A percentile compares a stretch with the other conserved stretches of the same genome.
Conservation (phyloP, 257 asterid genomes). For the Knoxia roxburghii region DNA sequence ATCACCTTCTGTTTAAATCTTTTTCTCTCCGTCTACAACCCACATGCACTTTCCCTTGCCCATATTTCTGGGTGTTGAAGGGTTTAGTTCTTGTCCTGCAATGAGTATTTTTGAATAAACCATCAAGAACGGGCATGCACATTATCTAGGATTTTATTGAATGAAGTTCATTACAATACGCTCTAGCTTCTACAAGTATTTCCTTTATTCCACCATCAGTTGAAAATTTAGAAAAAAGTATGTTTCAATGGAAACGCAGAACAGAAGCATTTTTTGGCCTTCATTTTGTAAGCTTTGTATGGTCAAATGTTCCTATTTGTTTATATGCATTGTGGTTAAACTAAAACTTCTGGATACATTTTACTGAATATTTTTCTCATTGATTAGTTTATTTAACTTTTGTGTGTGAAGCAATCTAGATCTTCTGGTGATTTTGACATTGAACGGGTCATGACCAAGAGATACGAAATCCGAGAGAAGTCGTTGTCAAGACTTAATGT, state of each 20-base stretch:
- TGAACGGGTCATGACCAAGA: constrained; percentile 52
- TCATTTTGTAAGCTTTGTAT: not conserved
- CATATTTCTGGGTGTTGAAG: not conserved
- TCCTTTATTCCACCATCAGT: not conserved
- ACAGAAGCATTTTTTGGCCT: not conserved
- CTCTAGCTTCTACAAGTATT: too few species aligned
- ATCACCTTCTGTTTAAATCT: not conserved
- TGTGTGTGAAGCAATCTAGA: constrained; percentile 43
- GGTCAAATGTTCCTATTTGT: not conserved
- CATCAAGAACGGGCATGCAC: not conserved
- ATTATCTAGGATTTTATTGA: not conserved
- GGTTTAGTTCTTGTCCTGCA: not conserved
- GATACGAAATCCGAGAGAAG: constrained; percentile 54
- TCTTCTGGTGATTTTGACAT: constrained; percentile 42
- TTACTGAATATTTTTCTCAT: not conserved
- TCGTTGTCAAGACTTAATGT: constrained; percentile 75
- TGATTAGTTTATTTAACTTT: not conserved
- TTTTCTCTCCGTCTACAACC: not conserved
- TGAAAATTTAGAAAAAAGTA: not conserved
- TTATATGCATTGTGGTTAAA: not conserved
- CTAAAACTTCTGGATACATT: not conserved
- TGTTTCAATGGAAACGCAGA: not conserved
- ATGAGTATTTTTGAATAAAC: too few species aligned
- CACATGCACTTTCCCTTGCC: not conserved
- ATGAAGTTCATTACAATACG: not conserved